Percentiles rank a stretch among this genome's conserved stretches.
These are phyloP conservation scores for Earliella scabrosa DNA, from an alignment of 1,284 basidiomycete genomes.

Conservation along the genomic window DNA sequence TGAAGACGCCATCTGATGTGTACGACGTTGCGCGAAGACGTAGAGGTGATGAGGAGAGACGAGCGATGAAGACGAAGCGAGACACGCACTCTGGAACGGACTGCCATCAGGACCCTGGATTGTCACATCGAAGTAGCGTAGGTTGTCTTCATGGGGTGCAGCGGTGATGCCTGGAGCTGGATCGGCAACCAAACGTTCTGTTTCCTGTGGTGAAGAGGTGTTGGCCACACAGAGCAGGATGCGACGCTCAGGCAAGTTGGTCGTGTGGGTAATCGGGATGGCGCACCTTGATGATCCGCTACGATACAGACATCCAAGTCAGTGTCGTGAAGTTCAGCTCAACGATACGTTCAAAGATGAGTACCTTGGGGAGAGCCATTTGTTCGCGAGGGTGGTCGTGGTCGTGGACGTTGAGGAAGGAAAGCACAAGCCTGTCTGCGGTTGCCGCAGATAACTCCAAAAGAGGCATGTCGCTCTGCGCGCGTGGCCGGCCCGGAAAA, in stretches of 20 bases:
- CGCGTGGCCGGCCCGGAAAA: no score
- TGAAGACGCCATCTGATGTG: constrained; percentile 86
- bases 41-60: background rate
- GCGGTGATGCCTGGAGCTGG: constrained; percentile 97
- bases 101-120: constrained; percentile 94
- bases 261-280: constrained; percentile 14
- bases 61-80: constrained; percentile 6
- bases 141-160: constrained; percentile 94
- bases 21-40: constrained; percentile 2
- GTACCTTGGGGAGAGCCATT: constrained; percentile 30
- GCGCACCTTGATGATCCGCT: constrained; percentile 63
- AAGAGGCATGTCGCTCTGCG: background rate
- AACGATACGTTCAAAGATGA: no score
- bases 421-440: background rate
- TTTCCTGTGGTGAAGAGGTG: constrained; percentile 69
- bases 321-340: no score
- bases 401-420: constrained; percentile 12
- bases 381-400: background rate
- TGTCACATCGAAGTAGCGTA: constrained; percentile 98
- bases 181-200: constrained; percentile 93
- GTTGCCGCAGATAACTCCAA: background rate
- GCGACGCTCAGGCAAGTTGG: constrained; percentile 8
- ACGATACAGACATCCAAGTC: no score
- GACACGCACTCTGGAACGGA: constrained; percentile 86
- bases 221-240: constrained; percentile 2